Base-by-base conservation (phyloP, 1,139 yeast genomes). In the Magnusiomyces paraingens region DNA sequence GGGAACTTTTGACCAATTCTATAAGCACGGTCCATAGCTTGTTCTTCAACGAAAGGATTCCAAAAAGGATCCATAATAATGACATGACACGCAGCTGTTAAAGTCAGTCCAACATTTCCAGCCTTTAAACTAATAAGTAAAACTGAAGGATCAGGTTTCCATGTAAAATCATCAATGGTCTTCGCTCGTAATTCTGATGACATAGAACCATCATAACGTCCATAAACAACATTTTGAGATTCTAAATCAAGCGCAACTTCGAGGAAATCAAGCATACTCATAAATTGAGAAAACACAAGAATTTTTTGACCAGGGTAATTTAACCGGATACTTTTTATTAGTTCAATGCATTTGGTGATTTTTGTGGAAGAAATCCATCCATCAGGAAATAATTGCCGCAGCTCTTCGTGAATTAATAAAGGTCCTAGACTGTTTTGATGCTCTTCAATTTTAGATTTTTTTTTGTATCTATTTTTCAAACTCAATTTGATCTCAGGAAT, bases 1-100 rank as follows among this genome's bases (percentile, higher is more conserved):
- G 83, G 83, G 55, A 81, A 75, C 38, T 79, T 78, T 70, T 91
- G 99, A 5, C 97, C 96, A 61, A 91, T 87, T 68, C 99, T 80
- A 70, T 93, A 93, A 5, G 94, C 95, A 61, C 99, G 80, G 68
- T 89, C 97, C 79, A 87, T 89, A 0, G 98, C 98, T 70, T 91
- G 98, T 49, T 87, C 95, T 69, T 91, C 98, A 2, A 91, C 96
- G 68, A 79, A 91, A 1, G 97, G 98, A 65, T 91, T 91, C 98
- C 98, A 91, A 66, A 89, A 91, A 15, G 97, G 97, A 67, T 91
- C 98, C 75, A 88, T 79, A 12, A 91, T 79, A 51, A 91, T 81
- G 11, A 91, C 95, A 67, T 89, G 96, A 44, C 89, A 86, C 0
- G 98, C 98, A 71, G 95, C 87, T 0, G 97, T 91, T 59, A 91